A percentile compares a stretch with the other conserved stretches of the same genome.
Conservation (phyloP, 305 asterid genomes). For the Lippia alba region DNA sequence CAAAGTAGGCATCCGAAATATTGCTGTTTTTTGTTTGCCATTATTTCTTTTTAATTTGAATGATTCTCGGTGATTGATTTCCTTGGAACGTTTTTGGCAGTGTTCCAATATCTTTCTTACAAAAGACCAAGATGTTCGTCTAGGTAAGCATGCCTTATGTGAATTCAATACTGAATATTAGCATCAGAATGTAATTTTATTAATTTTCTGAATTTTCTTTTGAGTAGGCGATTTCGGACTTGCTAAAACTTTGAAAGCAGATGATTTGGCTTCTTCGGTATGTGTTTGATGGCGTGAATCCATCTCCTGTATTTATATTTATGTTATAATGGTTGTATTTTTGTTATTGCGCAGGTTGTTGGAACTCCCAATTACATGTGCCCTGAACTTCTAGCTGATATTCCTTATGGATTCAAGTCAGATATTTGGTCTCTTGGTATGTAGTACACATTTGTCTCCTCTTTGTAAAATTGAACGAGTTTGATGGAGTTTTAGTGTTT, state of each 20-base stretch:
- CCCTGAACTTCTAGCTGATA: conserved; percentile 98
- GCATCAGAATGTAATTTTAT: conserved; percentile 26
- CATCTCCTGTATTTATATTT: background rate
- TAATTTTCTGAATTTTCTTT: conserved; percentile 25
- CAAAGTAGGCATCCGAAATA: conserved; percentile 55
- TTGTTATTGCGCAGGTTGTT: conserved; percentile 66
- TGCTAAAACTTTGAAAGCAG: conserved; percentile 95
- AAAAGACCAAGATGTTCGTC: conserved; percentile 90
- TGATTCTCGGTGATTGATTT: conserved; percentile 36
- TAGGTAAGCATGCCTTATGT: conserved; percentile 63
- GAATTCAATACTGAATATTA: conserved; percentile 26
- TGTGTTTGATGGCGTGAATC: conserved; percentile 40
- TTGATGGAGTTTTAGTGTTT: conserved; percentile 17
- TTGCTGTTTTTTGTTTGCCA: background rate
- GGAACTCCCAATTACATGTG: conserved; percentile 99
- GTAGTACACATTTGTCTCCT: conserved; percentile 27
- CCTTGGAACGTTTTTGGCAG: conserved; percentile 50
- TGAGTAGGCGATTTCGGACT: conserved; percentile 95
- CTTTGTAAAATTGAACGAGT: background rate
- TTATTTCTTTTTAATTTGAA: conserved; percentile 25
- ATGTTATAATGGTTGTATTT: conserved; percentile 23
- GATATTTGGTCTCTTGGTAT: conserved; percentile 99
- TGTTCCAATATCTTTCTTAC: conserved; percentile 98
- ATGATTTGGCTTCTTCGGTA: conserved; percentile 99
- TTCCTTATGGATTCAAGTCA: conserved; percentile 97